Base-by-base conservation (phyloP, 768 basidiomycete species). In the Mycena rebaudengoi region DNA sequence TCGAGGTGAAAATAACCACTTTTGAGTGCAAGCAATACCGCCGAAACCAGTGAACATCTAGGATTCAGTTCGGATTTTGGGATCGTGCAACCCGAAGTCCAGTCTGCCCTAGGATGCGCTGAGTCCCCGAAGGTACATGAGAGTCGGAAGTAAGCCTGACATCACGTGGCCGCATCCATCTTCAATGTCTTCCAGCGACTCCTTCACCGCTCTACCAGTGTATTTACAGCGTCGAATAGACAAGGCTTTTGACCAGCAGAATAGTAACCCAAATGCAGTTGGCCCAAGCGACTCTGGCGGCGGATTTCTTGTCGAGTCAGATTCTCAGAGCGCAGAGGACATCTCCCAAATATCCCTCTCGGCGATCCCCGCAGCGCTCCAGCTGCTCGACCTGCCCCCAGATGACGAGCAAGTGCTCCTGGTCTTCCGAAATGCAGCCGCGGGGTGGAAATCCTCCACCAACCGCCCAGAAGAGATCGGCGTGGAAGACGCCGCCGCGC, bases 391-490 rank as follows among this genome's bases (percentile, higher is more conserved):
- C 64, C 79, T 94, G 8, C 86, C 86, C 10, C 82, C 89, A 25
- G 88, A 93, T 72, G 92, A 95, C 69, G 82, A 84, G n/a, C 86
- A 92, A 54, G 81, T 93, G 12, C 81, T 95, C 5, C 72, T 81
- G 2, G 89, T 93, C 2, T 92, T 95, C 74, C 82, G 82, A 35
- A 92, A 91, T 63, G 93, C 94, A 3, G 89, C 91, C 0, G 79
- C 85, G 2, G 93, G 91, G 18, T 94, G 93, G 92, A 78, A 75
- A 13, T 76, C 75, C 11, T 63, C 71, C 32, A 69, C 70, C 18
- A 69, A 69, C 46, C 41, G 62, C 20, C 49, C 63, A 29, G 52
- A 64, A 23, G 67, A 68, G 14, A 51, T 62, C 12, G 53, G 66
- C 2, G 66, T 70, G 6, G 56, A 64, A 7, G 60, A 55, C 6